These are phyloP conservation scores for Moricandia arvensis DNA, from an alignment of 345 rosid species.

Conservation along the genomic window DNA sequence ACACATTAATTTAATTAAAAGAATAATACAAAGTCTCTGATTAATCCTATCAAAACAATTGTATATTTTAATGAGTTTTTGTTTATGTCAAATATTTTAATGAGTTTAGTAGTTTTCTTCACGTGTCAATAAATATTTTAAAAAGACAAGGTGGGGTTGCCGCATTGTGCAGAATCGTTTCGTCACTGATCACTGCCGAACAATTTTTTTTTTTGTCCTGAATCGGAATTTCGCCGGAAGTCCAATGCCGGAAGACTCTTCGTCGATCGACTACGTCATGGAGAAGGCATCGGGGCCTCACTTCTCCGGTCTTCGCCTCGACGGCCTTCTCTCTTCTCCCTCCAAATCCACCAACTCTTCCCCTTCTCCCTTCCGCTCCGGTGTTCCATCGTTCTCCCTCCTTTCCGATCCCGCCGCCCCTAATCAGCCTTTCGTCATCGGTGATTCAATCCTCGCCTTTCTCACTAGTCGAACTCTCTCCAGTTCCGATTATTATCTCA, in stretches of 20 bases:
- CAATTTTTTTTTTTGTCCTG: not conserved
- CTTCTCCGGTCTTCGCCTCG: conserved; percentile 95
- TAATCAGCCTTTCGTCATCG: conserved; percentile 86
- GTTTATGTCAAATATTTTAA: too few relatives aligned
- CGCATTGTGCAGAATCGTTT: conserved; percentile 12
- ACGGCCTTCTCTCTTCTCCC: conserved; percentile 64
- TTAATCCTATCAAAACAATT: too few relatives aligned
- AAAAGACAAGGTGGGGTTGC: conserved; percentile 37
- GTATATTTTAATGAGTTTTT: too few relatives aligned
- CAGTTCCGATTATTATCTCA: not conserved
- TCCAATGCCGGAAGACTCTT: conserved; percentile 55
- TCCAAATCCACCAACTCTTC: conserved; percentile 48
- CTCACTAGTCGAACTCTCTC: not conserved
- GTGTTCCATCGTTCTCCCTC: conserved; percentile 13
- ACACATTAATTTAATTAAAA: too few relatives aligned
- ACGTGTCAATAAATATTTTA: not conserved
- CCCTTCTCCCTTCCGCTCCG: conserved; percentile 36
- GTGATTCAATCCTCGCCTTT: conserved; percentile 36
- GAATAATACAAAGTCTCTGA: too few relatives aligned
- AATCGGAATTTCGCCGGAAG: conserved; percentile 3
- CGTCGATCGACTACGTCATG: conserved; percentile 78
- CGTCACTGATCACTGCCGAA: conserved; percentile 24
- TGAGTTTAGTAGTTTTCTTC: not conserved
- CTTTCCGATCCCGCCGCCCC: conserved; percentile 41
- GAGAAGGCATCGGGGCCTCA: conserved; percentile 98